Base-by-base conservation (phyloP, 805 yeast species). In the Ascoidea rubescens region DNA sequence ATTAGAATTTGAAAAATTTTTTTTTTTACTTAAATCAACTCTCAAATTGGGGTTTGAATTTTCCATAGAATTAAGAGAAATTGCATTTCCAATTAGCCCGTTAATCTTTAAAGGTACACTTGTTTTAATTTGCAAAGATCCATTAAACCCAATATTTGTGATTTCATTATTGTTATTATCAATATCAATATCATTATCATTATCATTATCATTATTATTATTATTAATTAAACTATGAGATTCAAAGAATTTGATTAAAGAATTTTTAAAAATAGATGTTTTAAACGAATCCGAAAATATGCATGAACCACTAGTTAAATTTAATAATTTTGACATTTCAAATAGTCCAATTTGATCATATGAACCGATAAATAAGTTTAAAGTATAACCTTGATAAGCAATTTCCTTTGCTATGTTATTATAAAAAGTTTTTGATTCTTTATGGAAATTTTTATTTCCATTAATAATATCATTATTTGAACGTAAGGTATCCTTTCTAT, bases 261-360 rank as follows among this genome's bases (percentile, higher is more conserved):
- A 80, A 64, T 81, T 86, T 58, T 77, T 79, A 68, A 82, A 82
- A 55, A 82, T 81, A 1, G 87, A 76, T 0, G 87, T 81, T 42
- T 77, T 73, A 60, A 81, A 82, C 4, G 82, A 76, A 65, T 82
- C 88, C 52, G 82, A 71, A 68, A 80, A 73, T 2, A 82, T 78
- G 31, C 80, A 72, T 3, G 69, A 67, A 50, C 88, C 88, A 31
- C 87, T 87, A 8, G 86, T 80, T 53, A 70, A 70, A 58, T 73
- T 71, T 50, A 78, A 68, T 8, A 81, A 64, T 14, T 72, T 68
- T 54, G 78, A 81, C 87, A 82, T 82, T 61, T 82, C 88, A 56
- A 67, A 75, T 37, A 82, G 66, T 0, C 88, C 88, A 47, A 80
- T 72, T 63, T 82, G 88, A 62, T 82, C 87, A 61, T 81, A 81